These are phyloP conservation scores for Neofusicoccum laricinum DNA, from an alignment of 2,329 filamentous ascomycete genomes.

Conservation along the genomic window DNA sequence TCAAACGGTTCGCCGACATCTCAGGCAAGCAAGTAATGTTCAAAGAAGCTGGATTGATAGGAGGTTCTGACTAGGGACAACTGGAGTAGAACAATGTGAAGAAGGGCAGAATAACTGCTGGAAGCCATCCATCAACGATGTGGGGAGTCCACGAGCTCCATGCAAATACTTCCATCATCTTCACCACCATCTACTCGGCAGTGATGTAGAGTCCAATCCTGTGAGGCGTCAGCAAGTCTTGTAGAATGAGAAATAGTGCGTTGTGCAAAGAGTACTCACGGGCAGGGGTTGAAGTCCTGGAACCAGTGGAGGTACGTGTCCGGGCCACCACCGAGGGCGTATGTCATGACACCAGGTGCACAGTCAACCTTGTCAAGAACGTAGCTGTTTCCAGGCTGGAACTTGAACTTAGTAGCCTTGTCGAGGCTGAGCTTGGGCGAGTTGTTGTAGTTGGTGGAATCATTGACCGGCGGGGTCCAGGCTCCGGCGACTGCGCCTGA, in stretches of 20 bases:
- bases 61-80: not conserved
- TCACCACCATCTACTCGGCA: not conserved
- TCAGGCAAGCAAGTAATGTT: too few species aligned
- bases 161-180: not conserved
- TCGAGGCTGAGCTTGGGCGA: not conserved
- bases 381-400: constrained; percentile 23
- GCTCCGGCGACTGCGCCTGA: constrained; percentile 37
- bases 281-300: constrained; percentile 15
- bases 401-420: constrained; percentile 18
- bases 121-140: not conserved
- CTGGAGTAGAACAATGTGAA: not conserved
- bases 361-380: constrained; percentile 25
- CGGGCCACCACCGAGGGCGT: constrained; percentile 20
- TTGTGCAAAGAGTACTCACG: not conserved
- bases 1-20: too few species aligned
- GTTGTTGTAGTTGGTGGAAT: constrained; percentile 18
- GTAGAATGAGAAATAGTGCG: not conserved
- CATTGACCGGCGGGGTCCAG: constrained; percentile 22
- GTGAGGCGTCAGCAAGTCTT: not conserved
- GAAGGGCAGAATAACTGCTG: not conserved
- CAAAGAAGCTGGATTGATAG: not conserved
- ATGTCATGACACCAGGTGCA: constrained; percentile 25
- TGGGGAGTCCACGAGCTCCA: not conserved
- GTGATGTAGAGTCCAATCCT: constrained; percentile 6
- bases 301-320: constrained; percentile 8